Evolutionary conservation across 73 alveolate genomes (phyloP).

Genomic region (Paramecium sexaurelia): DNA sequence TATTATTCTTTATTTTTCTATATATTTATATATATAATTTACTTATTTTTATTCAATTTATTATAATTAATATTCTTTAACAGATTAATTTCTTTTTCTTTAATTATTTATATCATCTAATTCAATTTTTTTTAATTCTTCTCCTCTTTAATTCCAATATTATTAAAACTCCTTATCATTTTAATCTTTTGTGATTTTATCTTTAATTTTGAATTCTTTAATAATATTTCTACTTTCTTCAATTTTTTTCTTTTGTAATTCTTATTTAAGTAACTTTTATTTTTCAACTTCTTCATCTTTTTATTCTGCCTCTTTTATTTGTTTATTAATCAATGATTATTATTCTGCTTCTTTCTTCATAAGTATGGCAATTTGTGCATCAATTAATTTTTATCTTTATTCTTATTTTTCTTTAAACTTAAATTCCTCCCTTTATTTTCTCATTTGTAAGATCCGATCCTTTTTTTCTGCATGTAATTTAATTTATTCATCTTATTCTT

Average conservation of each 20-base stretch:
- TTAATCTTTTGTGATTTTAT: background rate
- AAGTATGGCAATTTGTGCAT: constrained; percentile 75
- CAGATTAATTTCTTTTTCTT: constrained; percentile 71
- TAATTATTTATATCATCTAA: constrained; percentile 74
- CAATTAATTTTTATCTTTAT: constrained; percentile 82
- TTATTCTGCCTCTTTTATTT: constrained; percentile 80
- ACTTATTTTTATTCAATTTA: constrained; percentile 74
- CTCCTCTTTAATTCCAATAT: constrained; percentile 81
- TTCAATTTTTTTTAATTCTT: constrained; percentile 79
- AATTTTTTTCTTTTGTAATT: background rate
- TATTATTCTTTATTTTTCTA: constrained; percentile 80
- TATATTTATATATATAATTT: background rate
- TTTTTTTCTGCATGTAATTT: constrained; percentile 84
- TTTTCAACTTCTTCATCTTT: constrained; percentile 83
- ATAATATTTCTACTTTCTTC: constrained; percentile 9
- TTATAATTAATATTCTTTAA: constrained; percentile 73
- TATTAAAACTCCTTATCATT: constrained; percentile 75
- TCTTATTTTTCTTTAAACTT: constrained; percentile 79
- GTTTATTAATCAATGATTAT: constrained; percentile 74
- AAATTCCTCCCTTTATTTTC: constrained; percentile 77
- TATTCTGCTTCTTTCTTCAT: constrained; percentile 70
- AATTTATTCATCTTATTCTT: constrained; percentile 87
- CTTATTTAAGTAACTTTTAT: constrained; percentile 66
- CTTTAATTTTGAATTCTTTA: background rate
- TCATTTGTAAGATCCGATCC: constrained; percentile 75